Base-by-base conservation (phyloP, 495 filamentous ascomycete genomes). In the Penicillium waksmanii region DNA sequence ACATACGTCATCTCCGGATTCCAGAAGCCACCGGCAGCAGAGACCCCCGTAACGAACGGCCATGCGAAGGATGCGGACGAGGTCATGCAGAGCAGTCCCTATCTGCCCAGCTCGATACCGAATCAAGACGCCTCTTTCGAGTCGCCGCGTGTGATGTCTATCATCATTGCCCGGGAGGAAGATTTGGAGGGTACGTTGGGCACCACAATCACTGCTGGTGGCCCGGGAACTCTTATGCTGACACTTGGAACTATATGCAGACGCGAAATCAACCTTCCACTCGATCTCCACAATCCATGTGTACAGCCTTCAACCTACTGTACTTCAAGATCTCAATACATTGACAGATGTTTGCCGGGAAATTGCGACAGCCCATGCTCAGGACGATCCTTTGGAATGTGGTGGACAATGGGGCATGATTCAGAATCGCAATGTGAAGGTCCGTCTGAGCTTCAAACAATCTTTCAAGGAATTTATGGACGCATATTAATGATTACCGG, bases 1-100 rank as follows among this genome's bases (percentile, higher is more conserved):
- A 96, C 92, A 17, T 98, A 97, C 70, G 75, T 98, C 48, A 67
- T 98, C 23, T 86, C 87, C 55, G 95, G 95, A 19, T 70, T 76
- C 40, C 81, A 77, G 38, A 75, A 68, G 38, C 34, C 60, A 3
- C 53, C 58, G 15, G 56, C 59, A 3, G 50, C 58, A n/a, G 56
- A 83, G 69, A 67, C 63, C 35, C 57, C 57, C 51, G 59, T 67
- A 56, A 62, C 59, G 51, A 81, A 80, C 49, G 66, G 52, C 36
- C 58, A 66, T 63, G 64, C 52, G 47, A 67, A 82, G 56, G 84
- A 85, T 58, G 87, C 83, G n/a, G 89, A 96, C 67, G 82, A 84
- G 10, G 77, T 88, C 44, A 91, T 95, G 86, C 84, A 85, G 46
- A 89, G 86, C 66, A 90, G 85, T 53, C 89, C 82, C 2, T 85